Evolutionary conservation across 495 filamentous ascomycete genomes (phyloP), one percentile per base, ranked within the genome.

Genomic region (Cenococcum geophilum): DNA sequence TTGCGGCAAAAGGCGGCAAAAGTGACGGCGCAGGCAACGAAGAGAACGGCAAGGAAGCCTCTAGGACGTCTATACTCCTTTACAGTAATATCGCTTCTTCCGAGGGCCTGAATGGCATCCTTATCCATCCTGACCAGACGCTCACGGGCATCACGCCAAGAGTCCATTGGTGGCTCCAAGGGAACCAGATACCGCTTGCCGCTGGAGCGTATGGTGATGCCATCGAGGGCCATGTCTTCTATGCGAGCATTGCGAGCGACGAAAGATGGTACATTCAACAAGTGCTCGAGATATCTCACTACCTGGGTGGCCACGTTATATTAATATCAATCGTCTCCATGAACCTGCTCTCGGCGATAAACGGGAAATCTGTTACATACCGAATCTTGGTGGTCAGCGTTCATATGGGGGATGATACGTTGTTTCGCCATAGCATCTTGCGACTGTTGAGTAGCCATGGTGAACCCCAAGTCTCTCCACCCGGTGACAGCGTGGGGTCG

Each of bases 381-480:
- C 32, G 87, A 86, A 63, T 79, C 77, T 64, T 74, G 71, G 74
- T 92, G 89, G 77, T 90, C 85, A 42, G 75, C 76, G 76, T 92
- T 92, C 88, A 93, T 91, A 77, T 93, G 89, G 32, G 78, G 76
- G 69, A 87, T 80, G 68, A 89, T 86, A 70, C 86, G 84, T 42
- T 77, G 59, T 61, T 84, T 87, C 61, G 75, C 65, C 5, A 78
- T 75, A 16, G 67, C 73, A 11, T 80, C 77, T 66, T 72, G 61
- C 4, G 67, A 48, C 0, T 70, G 61, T 34, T 58, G 57, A 58
- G 56, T 57, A 10, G 69, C 65, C 71, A 74, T 72, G 16, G 27
- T 59, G 16, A 14, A 22, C 23, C 16, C 16, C 23, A 25, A 2
- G 2, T 32, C 6, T 32, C 27, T 32, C 27, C 6, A n/a, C n/a